phyloP scores from a whole-genome alignment of 768 basidiomycete genomes.

The Suillus variegatus region DNA sequence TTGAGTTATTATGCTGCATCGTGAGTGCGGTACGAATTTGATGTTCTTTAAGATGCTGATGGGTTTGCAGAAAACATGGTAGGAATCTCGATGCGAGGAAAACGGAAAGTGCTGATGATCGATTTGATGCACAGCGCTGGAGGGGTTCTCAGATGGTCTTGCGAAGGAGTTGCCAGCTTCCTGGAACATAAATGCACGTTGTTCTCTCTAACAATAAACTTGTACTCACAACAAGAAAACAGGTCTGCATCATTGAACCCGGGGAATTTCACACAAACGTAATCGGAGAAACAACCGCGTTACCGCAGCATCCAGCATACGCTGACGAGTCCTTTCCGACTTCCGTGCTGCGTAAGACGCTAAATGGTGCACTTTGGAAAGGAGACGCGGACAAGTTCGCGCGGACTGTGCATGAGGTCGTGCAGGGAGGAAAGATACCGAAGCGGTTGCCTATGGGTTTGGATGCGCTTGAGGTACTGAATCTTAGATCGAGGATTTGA shows the following conservation, averaged over 20 bases:
- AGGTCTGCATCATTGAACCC: neutral
- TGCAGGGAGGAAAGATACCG: neutral
- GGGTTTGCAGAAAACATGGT: neutral
- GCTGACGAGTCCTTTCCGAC: neutral
- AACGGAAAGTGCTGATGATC: neutral
- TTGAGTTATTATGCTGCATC: neutral
- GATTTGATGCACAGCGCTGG: neutral
- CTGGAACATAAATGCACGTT: neutral
- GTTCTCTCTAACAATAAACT: neutral
- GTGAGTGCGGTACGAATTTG: neutral
- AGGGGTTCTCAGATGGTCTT: neutral
- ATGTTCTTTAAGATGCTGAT: neutral
- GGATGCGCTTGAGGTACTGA: neutral
- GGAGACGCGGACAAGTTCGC: neutral
- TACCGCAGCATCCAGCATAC: neutral
- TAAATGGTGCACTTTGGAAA: neutral
- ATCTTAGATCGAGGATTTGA: neutral
- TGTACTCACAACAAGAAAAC: neutral
- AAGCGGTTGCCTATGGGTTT: neutral
- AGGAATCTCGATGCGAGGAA: neutral
- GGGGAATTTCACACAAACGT: neutral
- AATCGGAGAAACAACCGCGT: neutral
- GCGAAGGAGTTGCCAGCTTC: neutral
- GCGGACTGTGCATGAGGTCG: neutral
- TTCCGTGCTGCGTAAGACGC: neutral